Evolutionary conservation across 2,329 filamentous ascomycete species (phyloP), one percentile per base, ranked within the genome.

Genomic region (Thyridium curvatum): DNA sequence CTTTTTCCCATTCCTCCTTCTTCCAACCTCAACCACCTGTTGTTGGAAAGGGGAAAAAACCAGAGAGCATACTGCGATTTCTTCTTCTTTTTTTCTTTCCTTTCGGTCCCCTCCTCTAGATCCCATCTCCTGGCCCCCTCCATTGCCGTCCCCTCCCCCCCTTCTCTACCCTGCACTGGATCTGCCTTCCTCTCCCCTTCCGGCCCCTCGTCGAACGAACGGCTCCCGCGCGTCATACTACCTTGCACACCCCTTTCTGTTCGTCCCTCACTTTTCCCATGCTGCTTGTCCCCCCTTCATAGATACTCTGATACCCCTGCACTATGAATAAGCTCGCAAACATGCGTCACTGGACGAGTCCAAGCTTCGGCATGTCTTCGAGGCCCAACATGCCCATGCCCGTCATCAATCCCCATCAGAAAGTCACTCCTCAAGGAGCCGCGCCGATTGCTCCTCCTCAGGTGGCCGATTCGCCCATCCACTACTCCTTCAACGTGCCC

Each of bases 401-500:
- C 44, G 59, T 63, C 47, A 64, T 78, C 56, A 74, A 73, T 14
- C 67, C 73, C 45, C 77, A 79, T 46, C 68, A 72, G 52, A 79
- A 82, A 60, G 68, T 71, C 46, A 61, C 67, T 46, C 58, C 69
- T 41, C 68, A 69, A 41, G 64, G 72, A 38, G 65, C 66, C 48
- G 66, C 69, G 43, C 66, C 76, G 41, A 70, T 78, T 47, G 72
- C 81, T 52, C 81, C 84, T 49, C 79, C 84, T 42, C 81, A 84
- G 48, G 72, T 82, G 46, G 75, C 83, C 56, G 85, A 91, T 59
- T 73, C 82, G 38, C 81, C 80, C 49, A 86, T 97, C 63, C 88
- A 94, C 64, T 84, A 95, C 61, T 91, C 88, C 48, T 97, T 98
- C 80, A 97, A 96, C 60, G 85, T 98, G 35, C 93, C 93, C 44